Base-by-base conservation (phyloP, 2,329 filamentous ascomycete species). In the Claviceps africana region DNA sequence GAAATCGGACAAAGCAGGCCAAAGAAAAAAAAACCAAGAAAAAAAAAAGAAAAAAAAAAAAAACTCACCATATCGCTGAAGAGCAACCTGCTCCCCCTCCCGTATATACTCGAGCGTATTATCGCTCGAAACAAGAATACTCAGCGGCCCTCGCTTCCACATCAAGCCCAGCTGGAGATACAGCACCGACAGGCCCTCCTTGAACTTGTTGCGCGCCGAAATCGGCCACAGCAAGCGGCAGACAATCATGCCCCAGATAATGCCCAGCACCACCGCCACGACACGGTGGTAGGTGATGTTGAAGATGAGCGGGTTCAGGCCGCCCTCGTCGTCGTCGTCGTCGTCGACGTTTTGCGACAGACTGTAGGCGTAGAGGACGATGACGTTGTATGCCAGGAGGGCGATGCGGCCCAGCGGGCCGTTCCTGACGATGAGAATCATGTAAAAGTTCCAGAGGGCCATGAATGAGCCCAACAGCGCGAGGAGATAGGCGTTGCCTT, bases 131-230 rank as follows among this genome's bases (percentile, higher is more conserved):
- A 82, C 71, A 52, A 95, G 76, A 7, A 83, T 80, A 4, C 86
- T 84, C 25, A 98, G 72, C 0, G 93, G 93, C 9, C 94, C 91
- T 45, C 90, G 82, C 69, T 91, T 95, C 93, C 93, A 98, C 57
- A 97, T 90, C 35, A 98, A 76, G 17, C 89, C 88, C 82, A 98
- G 90, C 54, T 94, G 87, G 7, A 98, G 76, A 79, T 93, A 97
- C 13, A 98, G 73, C n/a, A 95, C 75, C 30, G 88, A 87, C 11
- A 96, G 75, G 1, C 91, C 91, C 61, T 95, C 85, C 62, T 93
- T 88, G 60, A 97, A 83, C 68, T 95, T 95, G 56, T 78, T 76
- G 44, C 93, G 79, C 1, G 89, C 93, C 33, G 88, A 93, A 56
- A 96, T 94, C 9, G 93, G 93, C 88, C 90, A 97, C 57, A 98